Evolutionary conservation across 768 basidiomycete species (phyloP), one percentile per base, ranked within the genome.

Genomic region (Panus rudis): DNA sequence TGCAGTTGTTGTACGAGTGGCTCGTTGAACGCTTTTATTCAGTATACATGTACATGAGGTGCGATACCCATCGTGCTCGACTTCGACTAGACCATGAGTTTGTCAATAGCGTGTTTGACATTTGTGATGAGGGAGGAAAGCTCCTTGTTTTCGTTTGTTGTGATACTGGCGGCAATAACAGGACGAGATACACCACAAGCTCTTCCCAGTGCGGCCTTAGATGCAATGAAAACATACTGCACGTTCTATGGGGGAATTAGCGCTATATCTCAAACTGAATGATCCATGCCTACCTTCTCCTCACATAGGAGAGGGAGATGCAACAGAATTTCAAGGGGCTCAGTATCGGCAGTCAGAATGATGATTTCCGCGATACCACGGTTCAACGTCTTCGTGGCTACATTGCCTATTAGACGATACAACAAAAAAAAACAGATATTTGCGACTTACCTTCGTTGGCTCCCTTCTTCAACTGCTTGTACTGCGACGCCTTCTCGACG

Each of bases 341-440:
- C 93, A 23, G 94, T 97, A 58, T 99, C 92, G 42, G 84, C 84
- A 42, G 96, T 96, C 65, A 99, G 72, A 57, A 99, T 80, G 67
- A 98, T 92, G 67, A 99, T 89, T 68, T 99, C 96, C 47, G 93
- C 86, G 53, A 94, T 89, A 71, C 94, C 94, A 57, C 94, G 89
- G 65, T 97, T 97, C 50, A 97, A 78, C 16, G 92, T 96, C 72
- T 99, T 99, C 52, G 96, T 99, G 34, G 93, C 92, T 92, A 56
- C 12, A 22, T 35, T 13, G 32, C n/a, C 13, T 35, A 32, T 5
- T 41, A 27, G n/a, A 39, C 17, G n/a, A 8, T 8, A 44, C n/a
- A 45, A 47, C 34, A 25, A 28, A 21, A 23, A 19, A 26, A 39
- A 10, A 12, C 13, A 44, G 20, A 11, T 20, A 21, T 39, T 24